Conservation (phyloP, 768 basidiomycete species). For the Tylopilus intermedius region DNA sequence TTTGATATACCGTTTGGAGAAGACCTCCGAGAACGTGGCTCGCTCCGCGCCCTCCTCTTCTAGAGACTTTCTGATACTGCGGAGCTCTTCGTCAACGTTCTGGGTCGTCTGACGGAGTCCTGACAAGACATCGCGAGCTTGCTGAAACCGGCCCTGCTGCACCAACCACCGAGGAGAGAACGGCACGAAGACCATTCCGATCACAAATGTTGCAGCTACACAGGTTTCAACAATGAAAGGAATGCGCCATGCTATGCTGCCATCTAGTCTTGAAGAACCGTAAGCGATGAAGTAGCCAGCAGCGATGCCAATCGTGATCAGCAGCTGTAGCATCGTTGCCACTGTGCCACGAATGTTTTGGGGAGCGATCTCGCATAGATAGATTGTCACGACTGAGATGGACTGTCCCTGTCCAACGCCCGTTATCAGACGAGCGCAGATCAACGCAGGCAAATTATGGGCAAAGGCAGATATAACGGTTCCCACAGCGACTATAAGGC, state of each 20-base stretch:
- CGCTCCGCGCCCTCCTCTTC: slow-evolving; percentile 19
- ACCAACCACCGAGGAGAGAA: slow-evolving; percentile 27
- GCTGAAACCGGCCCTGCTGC: slow-evolving; percentile 28
- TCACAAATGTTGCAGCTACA: slow-evolving; percentile 14
- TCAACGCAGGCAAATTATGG: slow-evolving; percentile 33
- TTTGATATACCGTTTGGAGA: slow-evolving; percentile 26
- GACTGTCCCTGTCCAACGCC: slow-evolving; percentile 46
- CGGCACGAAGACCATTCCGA: slow-evolving; percentile 23
- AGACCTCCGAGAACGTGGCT: slow-evolving; percentile 26
- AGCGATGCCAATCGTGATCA: slow-evolving; percentile 41
- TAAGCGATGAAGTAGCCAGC: slow-evolving; percentile 30
- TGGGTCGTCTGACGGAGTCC: slow-evolving; percentile 8
- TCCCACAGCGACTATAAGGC: slow-evolving; percentile 39
- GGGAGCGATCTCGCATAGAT: slow-evolving; percentile 41
- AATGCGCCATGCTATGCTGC: slow-evolving; percentile 25
- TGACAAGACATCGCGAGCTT: slow-evolving; percentile 31
- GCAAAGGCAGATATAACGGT: slow-evolving; percentile 37
- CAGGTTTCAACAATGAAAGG: slow-evolving; percentile 26
- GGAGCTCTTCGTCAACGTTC: slow-evolving; percentile 20
- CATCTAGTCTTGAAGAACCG: slow-evolving; percentile 19
- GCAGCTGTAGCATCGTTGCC: slow-evolving; percentile 38
- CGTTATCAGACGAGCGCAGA: slow-evolving; percentile 42
- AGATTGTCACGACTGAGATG: slow-evolving; percentile 38
- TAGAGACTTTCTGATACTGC: slow-evolving; percentile 16
- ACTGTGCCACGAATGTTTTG: slow-evolving; percentile 37